Evolutionary conservation across 768 basidiomycete species (phyloP).

Genomic region (Leccinum sublutescens): DNA sequence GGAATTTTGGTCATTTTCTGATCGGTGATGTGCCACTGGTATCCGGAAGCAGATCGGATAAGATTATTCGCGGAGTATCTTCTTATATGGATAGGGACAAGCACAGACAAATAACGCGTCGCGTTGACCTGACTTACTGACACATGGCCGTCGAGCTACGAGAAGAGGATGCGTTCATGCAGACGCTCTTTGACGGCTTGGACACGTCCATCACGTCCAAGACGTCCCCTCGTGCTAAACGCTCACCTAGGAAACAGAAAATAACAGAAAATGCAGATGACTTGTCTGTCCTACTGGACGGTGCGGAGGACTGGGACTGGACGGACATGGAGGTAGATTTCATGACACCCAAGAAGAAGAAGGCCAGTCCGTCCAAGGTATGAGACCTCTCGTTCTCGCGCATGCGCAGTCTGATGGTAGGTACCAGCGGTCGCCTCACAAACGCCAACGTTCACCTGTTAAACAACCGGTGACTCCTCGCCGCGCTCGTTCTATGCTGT

Average conservation of each 20-base stretch:
- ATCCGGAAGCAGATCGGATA: conserved; percentile 7
- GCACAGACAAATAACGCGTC: conserved; percentile 27
- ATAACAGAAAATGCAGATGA: conserved; percentile 28
- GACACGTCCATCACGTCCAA: conserved; percentile 46
- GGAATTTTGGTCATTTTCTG: not conserved
- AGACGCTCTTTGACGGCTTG: conserved; percentile 48
- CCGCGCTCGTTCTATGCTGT: conserved; percentile 11
- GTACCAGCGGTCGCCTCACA: conserved; percentile 12
- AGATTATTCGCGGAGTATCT: conserved; percentile 15
- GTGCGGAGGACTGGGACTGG: conserved; percentile 72
- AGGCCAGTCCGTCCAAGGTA: conserved; percentile 27
- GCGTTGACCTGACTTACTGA: conserved; percentile 9
- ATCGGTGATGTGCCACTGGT: not conserved
- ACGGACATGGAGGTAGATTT: conserved; percentile 52
- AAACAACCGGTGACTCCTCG: conserved; percentile 14
- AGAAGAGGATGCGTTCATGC: conserved; percentile 63
- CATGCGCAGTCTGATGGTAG: conserved; percentile 1
- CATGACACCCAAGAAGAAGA: conserved; percentile 49
- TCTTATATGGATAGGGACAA: not conserved
- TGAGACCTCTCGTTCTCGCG: not conserved
- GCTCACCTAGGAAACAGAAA: conserved; percentile 29
- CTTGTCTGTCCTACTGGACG: conserved; percentile 52
- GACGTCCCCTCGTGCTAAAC: conserved; percentile 28
- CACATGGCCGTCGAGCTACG: conserved; percentile 36
- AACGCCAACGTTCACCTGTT: conserved; percentile 18